A percentile compares a stretch with the other conserved stretches of the same genome.
These are phyloP conservation scores for Trichoderma sp. DNA, from an alignment of 2,329 filamentous ascomycete genomes.

Conservation along the genomic window DNA sequence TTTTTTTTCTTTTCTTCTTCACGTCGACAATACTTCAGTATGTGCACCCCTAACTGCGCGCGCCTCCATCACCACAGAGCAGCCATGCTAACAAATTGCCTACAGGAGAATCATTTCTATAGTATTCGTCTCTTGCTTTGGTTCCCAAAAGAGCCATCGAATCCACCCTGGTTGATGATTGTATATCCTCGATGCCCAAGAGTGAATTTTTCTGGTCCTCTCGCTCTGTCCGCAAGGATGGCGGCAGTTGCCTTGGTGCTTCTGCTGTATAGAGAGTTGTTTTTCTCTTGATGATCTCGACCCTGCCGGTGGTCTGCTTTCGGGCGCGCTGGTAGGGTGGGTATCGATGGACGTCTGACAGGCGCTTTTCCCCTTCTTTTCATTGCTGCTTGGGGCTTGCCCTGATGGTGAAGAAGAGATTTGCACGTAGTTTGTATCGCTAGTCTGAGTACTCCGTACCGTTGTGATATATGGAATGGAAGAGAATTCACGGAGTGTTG, in stretches of 20 bases:
- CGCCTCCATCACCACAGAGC: background rate
- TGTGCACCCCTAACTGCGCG: slow-evolving; percentile 34
- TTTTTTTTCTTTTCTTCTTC: slow-evolving; percentile 50
- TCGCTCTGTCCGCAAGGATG: slow-evolving; percentile 60
- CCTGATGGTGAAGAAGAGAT: slow-evolving; percentile 51
- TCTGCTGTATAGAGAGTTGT: slow-evolving; percentile 74
- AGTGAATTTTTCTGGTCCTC: slow-evolving; percentile 68
- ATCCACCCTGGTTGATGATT: slow-evolving; percentile 93
- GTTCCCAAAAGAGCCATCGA: slow-evolving; percentile 91
- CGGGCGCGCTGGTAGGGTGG: slow-evolving; percentile 75
- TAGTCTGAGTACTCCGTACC: background rate
- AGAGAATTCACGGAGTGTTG: background rate
- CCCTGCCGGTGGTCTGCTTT: slow-evolving; percentile 70
- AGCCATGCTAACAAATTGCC: slow-evolving; percentile 26
- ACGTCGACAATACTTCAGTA: slow-evolving; percentile 63
- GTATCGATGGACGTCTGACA: slow-evolving; percentile 89
- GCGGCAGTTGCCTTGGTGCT: slow-evolving; percentile 41
- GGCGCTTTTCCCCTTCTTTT: slow-evolving; percentile 56
- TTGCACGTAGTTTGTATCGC: background rate
- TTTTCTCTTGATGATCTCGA: slow-evolving; percentile 77
- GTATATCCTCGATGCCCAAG: slow-evolving; percentile 81
- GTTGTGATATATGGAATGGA: too few species aligned
- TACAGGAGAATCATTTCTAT: slow-evolving; percentile 91
- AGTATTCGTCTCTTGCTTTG: slow-evolving; percentile 92
- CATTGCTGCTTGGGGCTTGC: slow-evolving; percentile 49